Evolutionary conservation across 2,329 filamentous ascomycete genomes (phyloP).

Genomic region (Clonostachys chloroleuca): DNA sequence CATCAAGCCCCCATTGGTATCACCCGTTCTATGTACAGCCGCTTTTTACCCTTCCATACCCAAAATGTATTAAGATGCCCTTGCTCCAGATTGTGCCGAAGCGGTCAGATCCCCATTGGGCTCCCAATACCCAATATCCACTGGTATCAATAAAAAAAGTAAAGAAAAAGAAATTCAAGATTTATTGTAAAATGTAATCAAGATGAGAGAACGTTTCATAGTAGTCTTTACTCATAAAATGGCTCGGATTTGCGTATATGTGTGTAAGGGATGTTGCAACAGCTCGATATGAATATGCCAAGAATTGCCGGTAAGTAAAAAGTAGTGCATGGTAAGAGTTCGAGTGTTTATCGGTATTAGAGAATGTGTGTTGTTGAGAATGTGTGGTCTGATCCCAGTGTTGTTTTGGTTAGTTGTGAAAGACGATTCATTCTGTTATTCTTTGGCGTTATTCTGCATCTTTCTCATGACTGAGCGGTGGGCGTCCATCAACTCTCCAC

Average conservation of each 20-base stretch:
- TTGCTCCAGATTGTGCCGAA: too few species aligned
- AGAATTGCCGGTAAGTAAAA: too few species aligned
- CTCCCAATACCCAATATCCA: too few species aligned
- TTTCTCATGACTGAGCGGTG: constrained; percentile 76
- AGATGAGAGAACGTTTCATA: constrained; percentile 4
- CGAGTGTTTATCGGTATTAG: neutral
- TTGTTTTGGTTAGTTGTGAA: neutral
- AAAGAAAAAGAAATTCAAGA: constrained; percentile 7
- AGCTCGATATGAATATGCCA: too few species aligned
- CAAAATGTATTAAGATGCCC: too few species aligned
- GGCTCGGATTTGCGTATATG: too few species aligned
- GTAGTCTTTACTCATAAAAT: neutral
- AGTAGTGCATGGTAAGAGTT: too few species aligned
- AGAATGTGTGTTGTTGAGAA: neutral
- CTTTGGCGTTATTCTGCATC: constrained; percentile 58
- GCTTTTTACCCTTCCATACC: too few species aligned
- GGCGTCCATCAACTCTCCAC: constrained; percentile 67
- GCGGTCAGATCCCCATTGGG: too few species aligned
- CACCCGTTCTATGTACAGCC: too few species aligned
- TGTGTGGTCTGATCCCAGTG: neutral
- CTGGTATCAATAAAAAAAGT: constrained; percentile 15
- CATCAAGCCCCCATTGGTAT: neutral
- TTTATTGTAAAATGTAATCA: neutral
- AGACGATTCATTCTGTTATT: constrained; percentile 7
- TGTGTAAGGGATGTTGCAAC: too few species aligned